Evolutionary conservation across 805 yeast genomes (phyloP).

Genomic region (Alloascoidea hylecoeti): DNA sequence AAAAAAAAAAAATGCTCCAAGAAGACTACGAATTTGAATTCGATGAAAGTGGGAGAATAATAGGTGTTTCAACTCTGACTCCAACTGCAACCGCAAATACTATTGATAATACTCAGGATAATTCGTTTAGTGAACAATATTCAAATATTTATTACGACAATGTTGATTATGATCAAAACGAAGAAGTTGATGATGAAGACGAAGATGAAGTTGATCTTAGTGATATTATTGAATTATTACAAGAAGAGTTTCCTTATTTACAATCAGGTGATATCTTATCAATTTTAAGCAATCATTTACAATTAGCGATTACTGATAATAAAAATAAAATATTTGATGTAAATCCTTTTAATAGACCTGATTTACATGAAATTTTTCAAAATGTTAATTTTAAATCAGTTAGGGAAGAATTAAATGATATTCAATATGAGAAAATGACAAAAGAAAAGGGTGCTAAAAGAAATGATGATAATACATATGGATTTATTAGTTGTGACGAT

Average conservation of each 20-base stretch:
- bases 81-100: too few relatives aligned
- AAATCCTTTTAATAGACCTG: neutral
- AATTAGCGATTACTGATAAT: neutral
- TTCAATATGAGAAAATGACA: neutral
- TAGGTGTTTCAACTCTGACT: neutral
- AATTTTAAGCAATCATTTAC: neutral
- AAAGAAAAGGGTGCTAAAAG: neutral
- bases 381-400: neutral
- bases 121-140: too few relatives aligned
- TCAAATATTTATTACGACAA: neutral
- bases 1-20: slow-evolving; percentile 23
- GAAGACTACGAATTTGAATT: slow-evolving; percentile 8
- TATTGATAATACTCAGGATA: too few relatives aligned
- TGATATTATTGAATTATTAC: neutral
- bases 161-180: neutral
- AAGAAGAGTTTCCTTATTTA: neutral
- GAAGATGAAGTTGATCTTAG: neutral
- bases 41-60: neutral
- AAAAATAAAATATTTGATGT: neutral
- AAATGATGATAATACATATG: too few relatives aligned
- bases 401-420: neutral
- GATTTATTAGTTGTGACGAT: too few relatives aligned
- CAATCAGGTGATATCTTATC: neutral
- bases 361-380: neutral
- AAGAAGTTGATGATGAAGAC: neutral